Conservation (phyloP, 768 basidiomycete genomes). For the Albatrellus ellisii region DNA sequence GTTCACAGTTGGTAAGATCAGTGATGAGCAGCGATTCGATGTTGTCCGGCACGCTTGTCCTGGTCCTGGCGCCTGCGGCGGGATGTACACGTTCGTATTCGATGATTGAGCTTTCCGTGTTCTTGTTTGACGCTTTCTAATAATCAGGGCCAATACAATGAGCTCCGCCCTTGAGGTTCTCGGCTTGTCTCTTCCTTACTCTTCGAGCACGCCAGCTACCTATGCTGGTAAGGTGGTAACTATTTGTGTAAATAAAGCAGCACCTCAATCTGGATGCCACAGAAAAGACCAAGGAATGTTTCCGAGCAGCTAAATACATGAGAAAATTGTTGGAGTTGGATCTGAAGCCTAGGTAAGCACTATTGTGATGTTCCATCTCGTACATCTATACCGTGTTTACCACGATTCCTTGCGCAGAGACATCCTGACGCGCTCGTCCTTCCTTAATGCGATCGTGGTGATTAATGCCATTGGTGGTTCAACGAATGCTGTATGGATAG, state of each 20-base stretch:
- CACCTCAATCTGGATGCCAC: background rate
- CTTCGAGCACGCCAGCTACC: slow-evolving; percentile 62
- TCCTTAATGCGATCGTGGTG: slow-evolving; percentile 75
- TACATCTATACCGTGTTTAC: background rate
- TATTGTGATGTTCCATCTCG: too few relatives aligned
- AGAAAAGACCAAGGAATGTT: slow-evolving; percentile 79
- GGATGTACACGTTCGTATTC: slow-evolving; percentile 64
- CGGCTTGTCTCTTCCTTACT: slow-evolving; percentile 79
- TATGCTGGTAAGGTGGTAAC: slow-evolving; percentile 39
- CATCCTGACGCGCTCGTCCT: slow-evolving; percentile 54
- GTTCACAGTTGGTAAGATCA: slow-evolving; percentile 63
- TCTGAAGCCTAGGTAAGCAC: slow-evolving; percentile 57
- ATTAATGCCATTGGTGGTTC: slow-evolving; percentile 76
- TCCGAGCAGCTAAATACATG: slow-evolving; percentile 65
- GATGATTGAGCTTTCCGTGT: background rate
- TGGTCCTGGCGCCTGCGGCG: slow-evolving; percentile 74
- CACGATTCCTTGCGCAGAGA: slow-evolving; percentile 25
- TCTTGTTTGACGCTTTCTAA: background rate
- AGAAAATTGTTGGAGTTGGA: slow-evolving; percentile 63
- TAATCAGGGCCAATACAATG: slow-evolving; percentile 70
- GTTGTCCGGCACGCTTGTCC: slow-evolving; percentile 81
- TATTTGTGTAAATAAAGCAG: too few relatives aligned
- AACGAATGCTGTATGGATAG: slow-evolving; percentile 58
- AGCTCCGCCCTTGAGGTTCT: slow-evolving; percentile 73
- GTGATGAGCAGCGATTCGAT: slow-evolving; percentile 69